These are phyloP conservation scores for Boletellus deceptivus DNA, from an alignment of 1,284 basidiomycete species.

Conservation along the genomic window DNA sequence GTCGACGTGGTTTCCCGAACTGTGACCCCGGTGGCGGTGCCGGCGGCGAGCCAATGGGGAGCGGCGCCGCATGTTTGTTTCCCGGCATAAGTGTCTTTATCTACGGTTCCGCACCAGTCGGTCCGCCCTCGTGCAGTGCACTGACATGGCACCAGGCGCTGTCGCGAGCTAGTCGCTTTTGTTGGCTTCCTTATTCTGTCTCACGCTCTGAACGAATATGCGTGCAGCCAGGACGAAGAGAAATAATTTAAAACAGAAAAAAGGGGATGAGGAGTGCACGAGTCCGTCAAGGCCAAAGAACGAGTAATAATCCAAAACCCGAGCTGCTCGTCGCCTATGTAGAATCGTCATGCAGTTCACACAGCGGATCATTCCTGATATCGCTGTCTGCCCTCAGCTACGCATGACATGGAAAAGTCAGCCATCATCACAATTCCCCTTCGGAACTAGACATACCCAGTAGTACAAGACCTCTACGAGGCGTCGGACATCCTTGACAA, in stretches of 20 bases:
- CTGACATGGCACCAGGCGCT: constrained; percentile 24
- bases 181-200: not conserved
- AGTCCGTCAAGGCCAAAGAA: constrained; percentile 24
- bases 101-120: not conserved
- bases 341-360: too few species aligned
- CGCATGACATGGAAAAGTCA: too few species aligned
- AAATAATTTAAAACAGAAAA: constrained; percentile 26
- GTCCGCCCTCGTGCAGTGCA: not conserved
- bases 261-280: constrained; percentile 33
- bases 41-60: too few species aligned
- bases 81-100: too few species aligned
- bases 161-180: constrained; percentile 23
- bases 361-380: too few species aligned
- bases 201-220: constrained; percentile 15
- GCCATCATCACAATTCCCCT: too few species aligned
- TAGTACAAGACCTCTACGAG: not conserved
- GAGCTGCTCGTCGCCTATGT: not conserved
- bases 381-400: too few species aligned
- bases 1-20: too few species aligned
- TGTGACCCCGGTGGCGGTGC: too few species aligned
- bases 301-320: constrained; percentile 13
- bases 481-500: not conserved
- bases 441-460: not conserved
- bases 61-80: too few species aligned
- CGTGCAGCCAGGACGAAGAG: constrained; percentile 25